Base-by-base conservation (phyloP, 2,329 filamentous ascomycete genomes). In the Ophiostoma fasciatum region DNA sequence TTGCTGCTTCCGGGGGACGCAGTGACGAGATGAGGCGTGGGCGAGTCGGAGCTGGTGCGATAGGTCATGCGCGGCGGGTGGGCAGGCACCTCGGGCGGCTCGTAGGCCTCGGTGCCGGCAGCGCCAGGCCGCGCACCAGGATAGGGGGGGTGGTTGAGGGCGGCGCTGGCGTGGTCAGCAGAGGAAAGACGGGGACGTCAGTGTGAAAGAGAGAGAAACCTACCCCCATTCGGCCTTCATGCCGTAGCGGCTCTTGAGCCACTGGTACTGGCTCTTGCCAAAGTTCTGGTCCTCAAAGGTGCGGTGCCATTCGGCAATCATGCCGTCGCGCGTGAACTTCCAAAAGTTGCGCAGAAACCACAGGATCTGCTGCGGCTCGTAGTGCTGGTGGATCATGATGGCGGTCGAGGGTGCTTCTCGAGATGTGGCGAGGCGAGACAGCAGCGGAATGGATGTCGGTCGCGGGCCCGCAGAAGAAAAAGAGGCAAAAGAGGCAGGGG, bases 211-310 rank as follows among this genome's bases (percentile, higher is more conserved):
- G 11, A 20, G 34, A 32, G 23, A 29, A n/a, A 39, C 41, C 23
- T n/a, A 46, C 45, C 45, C 45, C 45, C 45, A 46, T 37, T 46
- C 45, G 2, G 14, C 29, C 23, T 45, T 46, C 42, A 45, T 44
- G 13, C 45, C 43, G 18, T 47, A 47, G 5, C 40, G 40, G 13
- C 20, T 33, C 27, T 39, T 41, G 2, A 47, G 37, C 45, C 45
- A 47, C 17, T 39, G 37, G 35, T 47, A 47, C 19, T 47, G 45
- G 28, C 42, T 45, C 14, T 40, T 42, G 13, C 40, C 42, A 35
- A 47, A 47, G 11, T 39, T 26, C 10, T 10, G 3, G 17, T 47
- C 45, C 1, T 34, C 17, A 17, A 40, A 47, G 3, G 20, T 22
- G 4, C 19, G 18, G 9, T 38, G 31, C 35, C 37, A 47, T 13